These are phyloP conservation scores for Malbranchea cinnamomea DNA, from an alignment of 2,329 filamentous ascomycete species.

Conservation along the genomic window DNA sequence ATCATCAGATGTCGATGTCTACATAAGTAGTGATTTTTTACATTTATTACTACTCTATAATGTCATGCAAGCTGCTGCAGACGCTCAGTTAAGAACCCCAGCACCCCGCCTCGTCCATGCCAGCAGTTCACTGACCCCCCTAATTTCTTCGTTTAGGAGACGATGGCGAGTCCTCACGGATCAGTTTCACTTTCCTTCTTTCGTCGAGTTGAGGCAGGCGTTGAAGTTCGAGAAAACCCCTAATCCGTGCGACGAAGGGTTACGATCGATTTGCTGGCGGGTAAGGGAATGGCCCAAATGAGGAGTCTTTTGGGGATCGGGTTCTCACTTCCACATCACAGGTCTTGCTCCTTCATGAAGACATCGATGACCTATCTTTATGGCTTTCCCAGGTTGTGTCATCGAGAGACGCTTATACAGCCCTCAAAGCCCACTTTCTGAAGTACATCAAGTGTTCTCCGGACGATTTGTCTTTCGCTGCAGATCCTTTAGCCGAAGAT, in stretches of 20 bases:
- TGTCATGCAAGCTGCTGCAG: conserved; percentile 40
- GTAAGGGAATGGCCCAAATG: conserved; percentile 31
- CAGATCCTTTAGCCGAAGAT: conserved; percentile 80
- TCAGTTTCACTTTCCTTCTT: conserved; percentile 35
- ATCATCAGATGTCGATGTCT: too few relatives aligned
- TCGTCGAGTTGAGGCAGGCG: conserved; percentile 48
- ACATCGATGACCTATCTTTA: conserved; percentile 43
- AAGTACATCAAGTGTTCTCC: conserved; percentile 75
- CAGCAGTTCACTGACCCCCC: too few relatives aligned
- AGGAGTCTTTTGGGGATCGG: too few relatives aligned
- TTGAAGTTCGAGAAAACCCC: conserved; percentile 43
- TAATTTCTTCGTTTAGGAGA: conserved; percentile 30
- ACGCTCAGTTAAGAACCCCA: conserved; percentile 32
- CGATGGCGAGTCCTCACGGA: conserved; percentile 52
- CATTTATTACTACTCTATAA: too few relatives aligned
- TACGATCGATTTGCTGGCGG: conserved; percentile 89
- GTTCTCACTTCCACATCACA: too few relatives aligned
- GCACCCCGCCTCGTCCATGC: not conserved
- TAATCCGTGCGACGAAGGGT: conserved; percentile 54
- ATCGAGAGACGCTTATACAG: conserved; percentile 58
- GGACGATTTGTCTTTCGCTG: conserved; percentile 56
- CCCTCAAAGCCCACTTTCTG: conserved; percentile 58
- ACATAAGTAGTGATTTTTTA: too few relatives aligned
- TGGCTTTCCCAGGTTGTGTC: conserved; percentile 56
- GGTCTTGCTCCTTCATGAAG: conserved; percentile 68